These are phyloP conservation scores for Hericium erinaceus DNA, from an alignment of 768 basidiomycete species.

Conservation along the genomic window DNA sequence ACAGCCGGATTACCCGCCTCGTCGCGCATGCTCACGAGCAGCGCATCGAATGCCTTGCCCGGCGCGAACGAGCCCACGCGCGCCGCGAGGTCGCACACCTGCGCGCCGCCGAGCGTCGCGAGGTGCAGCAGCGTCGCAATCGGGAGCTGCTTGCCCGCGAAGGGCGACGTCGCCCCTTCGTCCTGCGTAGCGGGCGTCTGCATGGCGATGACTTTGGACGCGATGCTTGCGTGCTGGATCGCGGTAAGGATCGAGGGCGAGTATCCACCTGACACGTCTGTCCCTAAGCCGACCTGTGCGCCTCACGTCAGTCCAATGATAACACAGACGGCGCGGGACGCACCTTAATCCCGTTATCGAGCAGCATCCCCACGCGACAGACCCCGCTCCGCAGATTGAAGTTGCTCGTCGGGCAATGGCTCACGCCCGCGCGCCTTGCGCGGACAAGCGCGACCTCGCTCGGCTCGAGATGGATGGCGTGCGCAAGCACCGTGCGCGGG, in stretches of 20 bases:
- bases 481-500: slow-evolving; percentile 77
- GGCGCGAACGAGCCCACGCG: slow-evolving; percentile 66
- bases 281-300: slow-evolving; percentile 82
- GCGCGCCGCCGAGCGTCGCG: slow-evolving; percentile 87
- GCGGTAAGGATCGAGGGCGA: slow-evolving; percentile 69
- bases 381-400: slow-evolving; percentile 85
- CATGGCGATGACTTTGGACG: slow-evolving; percentile 68
- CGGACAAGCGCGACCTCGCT: slow-evolving; percentile 69
- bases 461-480: slow-evolving; percentile 72
- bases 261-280: slow-evolving; percentile 87
- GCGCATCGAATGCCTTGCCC: slow-evolving; percentile 88
- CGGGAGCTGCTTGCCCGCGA: slow-evolving; percentile 55
- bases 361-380: slow-evolving; percentile 65
- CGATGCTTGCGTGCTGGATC: slow-evolving; percentile 68
- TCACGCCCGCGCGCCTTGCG: slow-evolving; percentile 58
- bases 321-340: slow-evolving; percentile 2
- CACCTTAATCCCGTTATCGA: slow-evolving; percentile 85
- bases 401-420: slow-evolving; percentile 93
- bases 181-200: slow-evolving; percentile 20
- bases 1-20: slow-evolving; percentile 48
- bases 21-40: slow-evolving; percentile 53
- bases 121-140: slow-evolving; percentile 77
- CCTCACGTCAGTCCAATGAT: not conserved
- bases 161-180: slow-evolving; percentile 17
- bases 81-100: slow-evolving; percentile 62